Base-by-base conservation (phyloP, 1,284 basidiomycete species). In the Leccinum variabile region DNA sequence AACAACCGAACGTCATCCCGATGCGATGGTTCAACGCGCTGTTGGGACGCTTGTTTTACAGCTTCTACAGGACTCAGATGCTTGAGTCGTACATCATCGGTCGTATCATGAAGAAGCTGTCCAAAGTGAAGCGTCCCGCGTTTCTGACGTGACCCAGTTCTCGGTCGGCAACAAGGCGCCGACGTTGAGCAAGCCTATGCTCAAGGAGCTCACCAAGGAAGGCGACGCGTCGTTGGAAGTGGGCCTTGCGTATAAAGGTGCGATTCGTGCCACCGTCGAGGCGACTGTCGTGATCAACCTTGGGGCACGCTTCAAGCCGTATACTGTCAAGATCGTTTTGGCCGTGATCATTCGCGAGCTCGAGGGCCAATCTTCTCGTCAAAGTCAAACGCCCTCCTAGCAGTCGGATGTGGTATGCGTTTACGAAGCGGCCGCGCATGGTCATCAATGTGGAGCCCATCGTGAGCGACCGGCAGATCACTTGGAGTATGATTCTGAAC, bases 21-120 rank as follows among this genome's bases (percentile, higher is more conserved):
- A 92, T 96, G 83, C 89, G 96, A 16, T 99, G 97, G 97, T 82
- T 98, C 59, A 99, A 99, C 71, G 97, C 95, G 0, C 79, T 98
- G 59, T 76, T 98, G 57, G 97, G 96, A 2, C 89, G 97, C 22
- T 75, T 98, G 50, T 98, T 98, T 81, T 92, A 97, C 78, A 92
- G 91, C 67, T 88, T 93, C 71, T 97, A 97, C 76, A 87, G 87
- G 64, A 97, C 95, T 0, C 84, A 90, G 54, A 80, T 80, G 52
- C 80, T 97, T 61, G 94, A 97, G 72, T 80, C 85, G 60, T 91
- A 90, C 74, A 94, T 99, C 76, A 92, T 95, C 65, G 84, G 84
- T 49, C 87, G 92, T 59, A 83, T 98, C 65, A 97, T 96, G 88
- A 94, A 93, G 79, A 98, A 98, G 74, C 80, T 99, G 22, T 86